Base-by-base conservation (phyloP, 2,329 filamentous ascomycete species). In the Colletotrichum chlorophyti region DNA sequence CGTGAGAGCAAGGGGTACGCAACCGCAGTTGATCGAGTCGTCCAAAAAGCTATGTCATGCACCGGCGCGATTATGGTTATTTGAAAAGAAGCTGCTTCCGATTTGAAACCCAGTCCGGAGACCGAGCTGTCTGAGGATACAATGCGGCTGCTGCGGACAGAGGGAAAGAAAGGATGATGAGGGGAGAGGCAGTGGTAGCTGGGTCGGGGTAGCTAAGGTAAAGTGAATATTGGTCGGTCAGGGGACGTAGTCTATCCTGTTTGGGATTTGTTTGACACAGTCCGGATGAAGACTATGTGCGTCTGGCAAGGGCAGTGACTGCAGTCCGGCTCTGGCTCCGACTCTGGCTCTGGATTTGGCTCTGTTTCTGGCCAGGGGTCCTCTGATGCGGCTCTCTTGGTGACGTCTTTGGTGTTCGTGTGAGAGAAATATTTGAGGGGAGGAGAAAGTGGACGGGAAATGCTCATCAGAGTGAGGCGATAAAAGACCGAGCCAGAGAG, bases 241-340 rank as follows among this genome's bases (percentile, higher is more conserved):
- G n/a, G n/a, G n/a, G n/a, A n/a, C n/a, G n/a, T n/a, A n/a, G 50
- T 50, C 31, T 49, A 55, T 42, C 29, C 50, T 55, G 59, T 61
- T 61, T 61, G 49, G 43, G 54, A 55, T 42, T 54, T 60, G 59
- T 61, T 61, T 61, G 59, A 61, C 49, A 42, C 55, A 46, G 29
- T 53, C 42, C 49, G 53, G 59, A 60, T 35, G 55, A 60, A 55
- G 58, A 61, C 12, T 21, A 52, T 37, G 54, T 60, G 54, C 54
- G 26, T 54, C 45, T n/a, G 37, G 54, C 17, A 19, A 11, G 10
- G 34, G 34, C 46, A 48, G 43, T 37, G 32, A 31, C 26, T 26
- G n/a, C 14, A 23, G 37, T 29, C 23, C 40, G 34, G 26, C 24
- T 40, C 26, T 27, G 17, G 24, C 17, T 24, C 24, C 3, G 46